Conservation (phyloP, 441 rosid genomes). For the Viola pubescens region DNA sequence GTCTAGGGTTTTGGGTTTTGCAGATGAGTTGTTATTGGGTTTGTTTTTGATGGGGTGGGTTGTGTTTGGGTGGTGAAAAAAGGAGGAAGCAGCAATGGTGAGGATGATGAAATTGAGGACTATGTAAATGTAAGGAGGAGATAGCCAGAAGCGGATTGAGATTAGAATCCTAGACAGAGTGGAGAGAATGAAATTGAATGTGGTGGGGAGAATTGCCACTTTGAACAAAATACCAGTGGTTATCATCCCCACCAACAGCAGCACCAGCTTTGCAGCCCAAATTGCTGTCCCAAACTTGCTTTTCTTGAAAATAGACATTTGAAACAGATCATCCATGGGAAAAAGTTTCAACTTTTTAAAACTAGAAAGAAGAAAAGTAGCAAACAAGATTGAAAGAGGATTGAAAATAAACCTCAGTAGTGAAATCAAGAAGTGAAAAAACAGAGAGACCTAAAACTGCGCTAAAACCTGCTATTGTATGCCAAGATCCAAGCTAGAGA, state of each 20-base stretch:
- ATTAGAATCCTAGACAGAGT: constrained; percentile 28
- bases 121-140: constrained; percentile 57
- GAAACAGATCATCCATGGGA: constrained; percentile 22
- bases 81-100: constrained; percentile 46
- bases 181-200: constrained; percentile 20
- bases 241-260: constrained; percentile 25
- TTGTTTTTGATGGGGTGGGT: background rate
- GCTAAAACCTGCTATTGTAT: background rate
- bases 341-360: background rate
- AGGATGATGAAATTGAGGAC: constrained; percentile 54
- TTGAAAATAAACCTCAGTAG: background rate
- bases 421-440: background rate
- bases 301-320: constrained; percentile 6
- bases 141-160: constrained; percentile 41
- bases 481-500: background rate
- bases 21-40: background rate
- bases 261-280: constrained; percentile 26
- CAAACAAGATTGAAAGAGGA: background rate
- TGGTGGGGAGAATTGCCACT: constrained; percentile 29
- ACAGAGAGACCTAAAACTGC: background rate
- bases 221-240: constrained; percentile 27
- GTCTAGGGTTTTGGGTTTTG: background rate
- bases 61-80: constrained; percentile 16
- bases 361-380: background rate
- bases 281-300: constrained; percentile 18